Evolutionary conservation across 1,284 basidiomycete species (phyloP), one percentile per base, ranked within the genome.

Genomic region (Sporisorium reilianum): DNA sequence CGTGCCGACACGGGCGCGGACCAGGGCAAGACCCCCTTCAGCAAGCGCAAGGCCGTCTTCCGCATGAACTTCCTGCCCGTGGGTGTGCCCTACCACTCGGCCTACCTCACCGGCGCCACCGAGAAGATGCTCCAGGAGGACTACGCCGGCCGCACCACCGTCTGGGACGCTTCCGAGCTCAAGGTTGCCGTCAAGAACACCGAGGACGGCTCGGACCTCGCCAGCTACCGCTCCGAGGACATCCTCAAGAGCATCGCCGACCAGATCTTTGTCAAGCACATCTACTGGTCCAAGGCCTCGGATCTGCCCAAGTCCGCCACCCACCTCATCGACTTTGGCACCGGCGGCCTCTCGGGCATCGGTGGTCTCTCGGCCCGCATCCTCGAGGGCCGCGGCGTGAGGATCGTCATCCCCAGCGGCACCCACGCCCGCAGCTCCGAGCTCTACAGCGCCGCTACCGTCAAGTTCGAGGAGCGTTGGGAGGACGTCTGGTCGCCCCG

Each of bases 21-120:
- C 82, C 96, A 99, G 87, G 93, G 91, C 89, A 97, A 96, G 77
- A 88, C 90, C 9, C 93, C 94, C 25, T 96, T 92, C 88, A 95
- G 93, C 38, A 95, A 98, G 87, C 90, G 97, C 81, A 96, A 97
- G 86, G 91, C 93, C 11, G 92, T 94, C 16, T 98, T 99, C 86
- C 93, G 90, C 56, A 90, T 93, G 70, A 91, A 96, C 55, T 99
- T 99, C 88, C 87, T 99, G 79, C 92, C 93, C 30, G 92, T 99
- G 80, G 92, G 91, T 71, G 95, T 95, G 0, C 97, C 96, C 0
- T 99, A 95, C 87, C 96, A 99, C 88, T 95, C 93, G 84, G 87
- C 88, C 40, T 97, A 97, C 86, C 88, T 99, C 56, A 82, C 85
- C n/a, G 90, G 89, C 41, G 91, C 90, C 5, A 91, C 93, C 6